Conservation (phyloP, 331 rosid genomes). For the Pyracantha coccinea region DNA sequence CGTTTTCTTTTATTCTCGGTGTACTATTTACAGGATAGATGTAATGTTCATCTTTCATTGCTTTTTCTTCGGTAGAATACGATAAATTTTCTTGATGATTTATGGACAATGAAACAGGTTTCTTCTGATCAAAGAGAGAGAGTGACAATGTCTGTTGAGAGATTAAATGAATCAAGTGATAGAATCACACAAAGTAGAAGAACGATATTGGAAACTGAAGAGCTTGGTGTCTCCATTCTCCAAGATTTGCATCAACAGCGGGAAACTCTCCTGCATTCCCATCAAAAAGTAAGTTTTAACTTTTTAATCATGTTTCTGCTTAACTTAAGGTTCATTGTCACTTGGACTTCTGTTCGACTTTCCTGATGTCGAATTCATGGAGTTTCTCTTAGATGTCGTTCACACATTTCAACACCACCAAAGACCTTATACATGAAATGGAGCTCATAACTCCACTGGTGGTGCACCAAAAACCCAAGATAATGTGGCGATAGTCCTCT, state of each 20-base stretch:
- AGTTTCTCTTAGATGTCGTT: background rate
- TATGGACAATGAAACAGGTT: conserved; percentile 46
- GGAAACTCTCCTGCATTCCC: conserved; percentile 86
- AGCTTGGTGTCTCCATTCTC: conserved; percentile 84
- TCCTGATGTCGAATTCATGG: background rate
- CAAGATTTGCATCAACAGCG: conserved; percentile 96
- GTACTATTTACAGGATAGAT: background rate
- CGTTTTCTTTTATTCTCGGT: background rate
- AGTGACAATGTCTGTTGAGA: conserved; percentile 80
- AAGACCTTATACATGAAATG: background rate
- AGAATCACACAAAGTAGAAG: conserved; percentile 84
- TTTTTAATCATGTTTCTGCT: background rate
- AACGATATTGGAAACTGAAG: conserved; percentile 77
- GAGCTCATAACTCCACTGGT: background rate
- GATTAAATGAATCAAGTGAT: conserved; percentile 66
- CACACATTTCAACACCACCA: background rate
- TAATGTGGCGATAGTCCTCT: background rate
- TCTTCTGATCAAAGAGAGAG: conserved; percentile 86
- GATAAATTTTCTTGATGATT: background rate
- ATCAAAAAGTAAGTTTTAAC: conserved; percentile 51
- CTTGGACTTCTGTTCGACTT: background rate
- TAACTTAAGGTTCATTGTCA: background rate
- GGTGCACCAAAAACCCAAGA: background rate
- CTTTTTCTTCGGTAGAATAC: background rate
- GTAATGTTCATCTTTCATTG: background rate